These are phyloP conservation scores for Podaxis mareebaensis DNA, from an alignment of 768 basidiomycete species.

Conservation along the genomic window DNA sequence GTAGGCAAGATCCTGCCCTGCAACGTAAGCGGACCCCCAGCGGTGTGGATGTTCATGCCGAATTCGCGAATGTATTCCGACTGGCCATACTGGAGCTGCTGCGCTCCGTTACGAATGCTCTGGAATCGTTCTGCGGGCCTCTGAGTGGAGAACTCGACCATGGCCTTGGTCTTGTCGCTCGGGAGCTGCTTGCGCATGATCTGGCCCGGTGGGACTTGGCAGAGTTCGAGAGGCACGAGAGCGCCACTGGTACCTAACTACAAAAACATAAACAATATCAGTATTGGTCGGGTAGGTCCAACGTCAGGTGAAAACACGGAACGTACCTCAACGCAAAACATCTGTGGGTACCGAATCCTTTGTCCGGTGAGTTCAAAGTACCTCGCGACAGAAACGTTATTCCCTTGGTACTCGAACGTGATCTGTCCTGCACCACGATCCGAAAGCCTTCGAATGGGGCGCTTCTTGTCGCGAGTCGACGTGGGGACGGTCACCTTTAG, in stretches of 20 bases:
- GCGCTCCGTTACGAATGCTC: conserved; percentile 52
- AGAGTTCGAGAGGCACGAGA: conserved; percentile 67
- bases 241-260: conserved; percentile 61
- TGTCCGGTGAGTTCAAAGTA: conserved; percentile 26
- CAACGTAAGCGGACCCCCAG: conserved; percentile 48
- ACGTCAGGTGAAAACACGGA: not conserved
- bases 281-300: not conserved
- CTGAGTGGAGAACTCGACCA: conserved; percentile 70
- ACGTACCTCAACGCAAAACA: conserved; percentile 59
- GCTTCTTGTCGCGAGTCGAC: conserved; percentile 32
- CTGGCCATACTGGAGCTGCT: conserved; percentile 66
- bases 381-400: conserved; percentile 43
- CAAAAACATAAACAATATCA: not conserved
- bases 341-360: conserved; percentile 44
- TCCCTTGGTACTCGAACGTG: conserved; percentile 52
- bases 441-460: conserved; percentile 59
- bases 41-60: conserved; percentile 57
- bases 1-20: conserved; percentile 59
- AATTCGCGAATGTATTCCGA: conserved; percentile 74
- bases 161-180: conserved; percentile 58
- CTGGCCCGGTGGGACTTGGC: conserved; percentile 62
- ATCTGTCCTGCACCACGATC: conserved; percentile 46
- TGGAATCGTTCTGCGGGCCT: conserved; percentile 55
- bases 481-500: conserved; percentile 31
- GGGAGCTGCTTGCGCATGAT: conserved; percentile 72